Evolutionary conservation across 2,329 filamentous ascomycete species (phyloP), one percentile per base, ranked within the genome.

Genomic region (Diaporthe eres): DNA sequence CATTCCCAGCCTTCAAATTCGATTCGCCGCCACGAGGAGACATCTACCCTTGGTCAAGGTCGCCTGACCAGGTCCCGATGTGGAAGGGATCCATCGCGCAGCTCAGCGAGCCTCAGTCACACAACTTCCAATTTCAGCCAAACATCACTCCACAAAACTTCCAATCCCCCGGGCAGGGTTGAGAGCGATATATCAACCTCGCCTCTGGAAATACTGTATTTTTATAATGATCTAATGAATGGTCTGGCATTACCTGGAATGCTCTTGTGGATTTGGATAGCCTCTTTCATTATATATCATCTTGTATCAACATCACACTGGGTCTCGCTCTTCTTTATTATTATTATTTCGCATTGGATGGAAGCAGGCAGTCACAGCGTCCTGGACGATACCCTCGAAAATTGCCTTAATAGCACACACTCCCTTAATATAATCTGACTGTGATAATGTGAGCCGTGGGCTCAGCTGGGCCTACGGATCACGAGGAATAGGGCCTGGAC

Each of bases 61-160:
- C 75, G 28, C 74, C 75, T 17, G 75, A 77, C 25, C 75, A 75
- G 47, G 28, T 73, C 22, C 58, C 61, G 9, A 71, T 71, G 37
- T 77, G 75, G 75, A 77, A 73, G 25, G 74, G 61, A 8, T 51
- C 55, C 25, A 57, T 75, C 31, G 42, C 55, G n/a, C 75, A 77
- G 44, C 74, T 77, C 34, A 74, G 75, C 44, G 83, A 84, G 44
- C 77, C 83, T 1, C 82, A 82, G 76, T 83, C 83, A n/a, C 85
- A 85, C 78, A 84, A 85, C 60, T 86, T 87, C 70, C 86, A 87
- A 77, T 87, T 87, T 79, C 86, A 85, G 13, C 85, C 83, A 55
- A 87, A 87, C 77, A 82, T 87, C 71, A 87, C 86, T 0, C 86
- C 86, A 0, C 83, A 85, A 71, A 84, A 87, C 77, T 87, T 86